A percentile compares a stretch with the other conserved stretches of the same genome.
Evolutionary conservation across 129 eudicot species (phyloP).

Genomic region (Flaveria linearis): DNA sequence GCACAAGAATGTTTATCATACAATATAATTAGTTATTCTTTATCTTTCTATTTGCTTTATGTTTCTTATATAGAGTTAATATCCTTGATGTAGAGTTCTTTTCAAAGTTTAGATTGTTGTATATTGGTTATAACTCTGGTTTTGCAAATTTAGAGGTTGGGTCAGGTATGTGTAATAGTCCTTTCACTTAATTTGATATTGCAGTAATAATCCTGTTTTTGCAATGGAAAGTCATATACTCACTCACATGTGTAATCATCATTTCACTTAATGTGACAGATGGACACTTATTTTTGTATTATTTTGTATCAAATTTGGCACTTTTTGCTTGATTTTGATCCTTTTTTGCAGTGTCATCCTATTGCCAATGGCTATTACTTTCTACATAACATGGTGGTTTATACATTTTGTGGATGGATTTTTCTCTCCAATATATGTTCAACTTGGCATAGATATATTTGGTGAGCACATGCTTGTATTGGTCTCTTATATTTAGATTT

Average conservation of each 20-base stretch:
- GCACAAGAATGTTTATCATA: too few species aligned
- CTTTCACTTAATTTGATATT: background rate
- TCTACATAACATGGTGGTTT: conserved; percentile 88
- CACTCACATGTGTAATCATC: background rate
- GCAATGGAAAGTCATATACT: background rate
- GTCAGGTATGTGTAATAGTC: background rate
- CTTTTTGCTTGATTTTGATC: conserved; percentile 19
- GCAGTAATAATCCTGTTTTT: background rate
- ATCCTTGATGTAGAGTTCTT: background rate
- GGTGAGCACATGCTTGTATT: conserved; percentile 44
- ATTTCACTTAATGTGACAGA: background rate
- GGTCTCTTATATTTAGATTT: background rate
- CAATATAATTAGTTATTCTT: too few species aligned
- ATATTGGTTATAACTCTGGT: background rate
- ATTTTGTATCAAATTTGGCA: background rate
- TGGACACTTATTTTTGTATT: background rate
- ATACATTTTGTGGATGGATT: conserved; percentile 90
- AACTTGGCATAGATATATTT: conserved; percentile 76
- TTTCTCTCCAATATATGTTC: conserved; percentile 86
- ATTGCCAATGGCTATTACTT: conserved; percentile 79
- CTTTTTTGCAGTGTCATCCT: conserved; percentile 70
- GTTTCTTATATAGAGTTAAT: background rate
- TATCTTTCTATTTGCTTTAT: too few species aligned
- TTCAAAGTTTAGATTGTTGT: background rate
- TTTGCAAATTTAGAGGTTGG: background rate